Evolutionary conservation across 192 early-diverging fungal genomes (phyloP), one percentile per base, ranked within the genome.

Genomic region (Entophlyctis helioformis): DNA sequence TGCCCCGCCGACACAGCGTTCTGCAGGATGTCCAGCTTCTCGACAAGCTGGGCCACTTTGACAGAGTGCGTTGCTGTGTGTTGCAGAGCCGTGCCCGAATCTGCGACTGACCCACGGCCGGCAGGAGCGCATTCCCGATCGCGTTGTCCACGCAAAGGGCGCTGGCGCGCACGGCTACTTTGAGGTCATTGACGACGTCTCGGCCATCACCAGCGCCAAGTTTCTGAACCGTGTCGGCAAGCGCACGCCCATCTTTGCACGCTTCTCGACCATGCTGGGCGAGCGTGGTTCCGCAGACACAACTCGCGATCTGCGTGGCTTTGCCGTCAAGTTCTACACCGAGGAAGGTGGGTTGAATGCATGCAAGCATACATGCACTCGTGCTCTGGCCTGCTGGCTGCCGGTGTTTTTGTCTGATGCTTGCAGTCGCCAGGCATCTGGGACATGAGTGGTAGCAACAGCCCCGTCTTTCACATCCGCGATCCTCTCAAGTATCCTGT

Each of bases 101-200:
- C n/a, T n/a, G n/a, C n/a, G n/a, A n/a, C n/a, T n/a, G n/a, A n/a
- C n/a, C n/a, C n/a, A n/a, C n/a, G n/a, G n/a, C n/a, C n/a, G n/a
- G n/a, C 79, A 83, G 43, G 83, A 87, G 63, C 75, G 85, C 56
- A 85, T 84, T 38, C 85, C 85, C 39, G 85, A 87, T 64, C 72
- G 86, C 57, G 86, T 89, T 36, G 86, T 89, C 36, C 84, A 89
- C 54, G 86, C 86, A 60, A 80, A 84, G 65, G 86, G 84, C 39
- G 76, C 78, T 48, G 87, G 83, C 32, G 87, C 85, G 19, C 82
- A 85, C 52, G 86, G 86, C 39, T 80, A 79, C 72, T 85, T 87
- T 62, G 83, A 86, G 66, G 71, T 75, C 37, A 83, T 81, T 48
- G 59, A 76, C 40, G 83, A 87, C 57, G 59, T 84, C 32, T 66